Percentiles rank a stretch among this genome's conserved stretches.
Evolutionary conservation across 1,284 basidiomycete species (phyloP).

Genomic region (Ustilago shanxiensis): DNA sequence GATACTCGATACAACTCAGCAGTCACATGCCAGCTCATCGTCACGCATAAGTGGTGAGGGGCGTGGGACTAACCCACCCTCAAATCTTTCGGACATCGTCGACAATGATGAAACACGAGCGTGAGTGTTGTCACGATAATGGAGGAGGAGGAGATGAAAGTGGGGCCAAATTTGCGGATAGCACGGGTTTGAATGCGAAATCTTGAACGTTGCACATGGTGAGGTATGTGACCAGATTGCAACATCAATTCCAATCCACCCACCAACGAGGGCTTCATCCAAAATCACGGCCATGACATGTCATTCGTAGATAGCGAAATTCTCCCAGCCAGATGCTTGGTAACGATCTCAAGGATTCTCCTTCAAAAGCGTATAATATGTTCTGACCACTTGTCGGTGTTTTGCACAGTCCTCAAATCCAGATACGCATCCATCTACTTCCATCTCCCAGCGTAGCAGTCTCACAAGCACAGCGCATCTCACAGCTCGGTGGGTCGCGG

Average conservation of each 20-base stretch:
- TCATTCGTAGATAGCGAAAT: too few relatives aligned
- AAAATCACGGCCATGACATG: too few relatives aligned
- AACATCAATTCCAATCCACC: too few relatives aligned
- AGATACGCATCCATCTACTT: too few relatives aligned
- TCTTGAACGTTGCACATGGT: too few relatives aligned
- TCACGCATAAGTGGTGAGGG: not conserved
- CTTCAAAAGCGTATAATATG: too few relatives aligned
- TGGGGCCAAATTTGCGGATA: not conserved
- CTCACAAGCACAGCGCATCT: not conserved
- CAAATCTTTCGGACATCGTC: not conserved
- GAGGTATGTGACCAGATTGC: too few relatives aligned
- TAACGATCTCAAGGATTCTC: too few relatives aligned
- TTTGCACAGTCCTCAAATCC: too few relatives aligned
- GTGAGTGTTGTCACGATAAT: not conserved
- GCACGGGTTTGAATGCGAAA: conserved; percentile 11
- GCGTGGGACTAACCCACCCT: conserved; percentile 4
- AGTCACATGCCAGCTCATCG: not conserved
- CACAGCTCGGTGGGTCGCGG: not conserved
- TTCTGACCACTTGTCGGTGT: too few relatives aligned
- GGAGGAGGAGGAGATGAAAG: not conserved
- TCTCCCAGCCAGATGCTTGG: too few relatives aligned
- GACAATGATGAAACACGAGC: not conserved
- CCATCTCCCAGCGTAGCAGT: not conserved
- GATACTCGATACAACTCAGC: not conserved
- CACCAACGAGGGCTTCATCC: too few relatives aligned